Evolutionary conservation across 1,139 yeast species (phyloP), one percentile per base, ranked within the genome.

Genomic region (Suhomyces yuchorum): DNA sequence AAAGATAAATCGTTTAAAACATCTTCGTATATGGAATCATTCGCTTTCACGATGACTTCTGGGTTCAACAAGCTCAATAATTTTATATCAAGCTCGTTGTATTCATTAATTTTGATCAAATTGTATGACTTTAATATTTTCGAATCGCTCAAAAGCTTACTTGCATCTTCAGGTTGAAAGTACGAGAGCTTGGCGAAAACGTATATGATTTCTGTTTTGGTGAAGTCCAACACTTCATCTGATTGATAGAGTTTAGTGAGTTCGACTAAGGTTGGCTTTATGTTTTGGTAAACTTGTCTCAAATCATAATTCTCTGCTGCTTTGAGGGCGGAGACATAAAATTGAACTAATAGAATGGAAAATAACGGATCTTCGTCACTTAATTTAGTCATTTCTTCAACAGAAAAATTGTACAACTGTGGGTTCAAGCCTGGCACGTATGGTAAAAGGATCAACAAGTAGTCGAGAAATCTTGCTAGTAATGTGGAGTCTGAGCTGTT

Each of bases 51-150:
- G 4, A 69, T 48, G 1, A 57, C 37, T 7, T 52, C 50, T 1
- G 73, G 67, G 43, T 68, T 65, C 19, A 67, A 47, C 17, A 53
- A 53, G n/a, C 58, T 51, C 17, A 68, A 43, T 5, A 71, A 51
- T 24, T 52, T 51, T 18, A 66, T 55, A 43, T 68, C 71, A 34
- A 49, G 48, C 11, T 58, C 63, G 28, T 42, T 38, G 34, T 42
- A 45, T 33, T 47, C 48, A 41, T 48, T 48, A 26, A 43, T 37
- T 17, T 44, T 51, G 48, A 39, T 37, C 26, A 63, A 54, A 51
- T 61, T 64, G 48, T 61, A 53, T 3, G 67, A 54, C 37, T 63
- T 62, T 40, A 66, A 58, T 9, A 67, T 40, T 37, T 59, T 51
- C 34, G 51, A 45, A 5, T 46, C 37, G 8, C 42, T 34, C 15